These are phyloP conservation scores for Pythium oligandrum DNA, from an alignment of 352 stramenopile genomes.

Conservation along the genomic window DNA sequence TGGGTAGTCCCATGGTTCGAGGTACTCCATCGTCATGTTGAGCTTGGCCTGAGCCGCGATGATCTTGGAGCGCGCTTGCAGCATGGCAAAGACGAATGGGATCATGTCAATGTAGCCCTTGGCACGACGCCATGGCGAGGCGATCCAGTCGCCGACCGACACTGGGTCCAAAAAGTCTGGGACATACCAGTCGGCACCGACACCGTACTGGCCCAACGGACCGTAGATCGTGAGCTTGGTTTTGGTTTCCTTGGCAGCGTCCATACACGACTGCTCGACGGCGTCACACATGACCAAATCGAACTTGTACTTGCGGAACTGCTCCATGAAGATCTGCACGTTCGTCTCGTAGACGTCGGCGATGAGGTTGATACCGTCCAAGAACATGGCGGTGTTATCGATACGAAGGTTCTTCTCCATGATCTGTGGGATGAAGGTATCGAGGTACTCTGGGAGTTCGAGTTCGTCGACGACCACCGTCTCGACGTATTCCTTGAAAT, in stretches of 20 bases:
- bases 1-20: conserved; percentile 20
- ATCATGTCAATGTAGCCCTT: conserved; percentile 19
- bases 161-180: conserved; percentile 19
- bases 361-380: conserved; percentile 17
- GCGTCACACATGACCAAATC: conserved; percentile 20
- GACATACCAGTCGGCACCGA: conserved; percentile 18
- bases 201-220: conserved; percentile 17
- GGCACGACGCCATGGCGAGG: conserved; percentile 17
- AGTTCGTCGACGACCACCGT: conserved; percentile 10
- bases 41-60: conserved; percentile 15
- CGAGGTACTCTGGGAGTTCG: conserved; percentile 16
- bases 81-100: conserved; percentile 14
- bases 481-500: conserved; percentile 14
- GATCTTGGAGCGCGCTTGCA: conserved; percentile 18
- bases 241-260: conserved; percentile 13
- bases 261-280: conserved; percentile 21
- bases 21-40: conserved; percentile 18
- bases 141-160: conserved; percentile 19
- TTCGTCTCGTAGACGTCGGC: conserved; percentile 21
- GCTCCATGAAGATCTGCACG: conserved; percentile 14
- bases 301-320: conserved; percentile 10
- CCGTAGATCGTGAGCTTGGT: conserved; percentile 20
- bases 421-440: conserved; percentile 15
- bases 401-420: conserved; percentile 18
- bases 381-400: conserved; percentile 19